Percentiles rank a stretch among this genome's conserved stretches.
phyloP scores from a whole-genome alignment of 495 filamentous ascomycete species.

The Cercophora newfieldiana region DNA sequence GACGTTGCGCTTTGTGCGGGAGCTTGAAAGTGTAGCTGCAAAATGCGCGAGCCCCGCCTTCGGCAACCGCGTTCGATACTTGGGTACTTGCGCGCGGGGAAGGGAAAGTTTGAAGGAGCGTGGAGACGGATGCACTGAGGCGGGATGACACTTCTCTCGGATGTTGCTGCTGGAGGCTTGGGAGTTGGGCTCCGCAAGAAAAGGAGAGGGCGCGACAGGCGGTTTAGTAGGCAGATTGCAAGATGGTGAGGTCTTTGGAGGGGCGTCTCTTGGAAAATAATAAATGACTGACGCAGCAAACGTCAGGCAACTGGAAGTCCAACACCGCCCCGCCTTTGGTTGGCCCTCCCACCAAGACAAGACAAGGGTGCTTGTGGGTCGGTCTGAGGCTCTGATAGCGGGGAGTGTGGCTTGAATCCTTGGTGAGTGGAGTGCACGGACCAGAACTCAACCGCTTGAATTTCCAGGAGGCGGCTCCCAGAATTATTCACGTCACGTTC shows the following conservation, averaged over 20 bases:
- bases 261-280: slow-evolving; percentile 5
- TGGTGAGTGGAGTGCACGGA: neutral
- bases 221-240: neutral
- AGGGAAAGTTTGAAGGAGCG: neutral
- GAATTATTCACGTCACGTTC: neutral
- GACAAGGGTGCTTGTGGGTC: neutral
- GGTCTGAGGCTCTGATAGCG: slow-evolving; percentile 4
- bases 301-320: neutral
- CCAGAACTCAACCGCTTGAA: neutral
- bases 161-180: neutral
- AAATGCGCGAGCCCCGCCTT: slow-evolving; percentile 9
- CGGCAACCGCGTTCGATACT: neutral
- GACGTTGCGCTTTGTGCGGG: neutral
- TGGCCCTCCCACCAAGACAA: neutral
- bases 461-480: neutral
- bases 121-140: neutral
- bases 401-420: neutral
- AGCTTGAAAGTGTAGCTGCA: slow-evolving; percentile 2
- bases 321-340: slow-evolving; percentile 2
- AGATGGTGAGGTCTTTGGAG: neutral
- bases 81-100: neutral
- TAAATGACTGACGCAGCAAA: slow-evolving; percentile 11
- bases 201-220: neutral
- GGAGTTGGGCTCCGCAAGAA: neutral
- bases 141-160: neutral